Evolutionary conservation across 2,329 filamentous ascomycete species (phyloP), one percentile per base, ranked within the genome.

Genomic region (Diaporthe vaccinii): DNA sequence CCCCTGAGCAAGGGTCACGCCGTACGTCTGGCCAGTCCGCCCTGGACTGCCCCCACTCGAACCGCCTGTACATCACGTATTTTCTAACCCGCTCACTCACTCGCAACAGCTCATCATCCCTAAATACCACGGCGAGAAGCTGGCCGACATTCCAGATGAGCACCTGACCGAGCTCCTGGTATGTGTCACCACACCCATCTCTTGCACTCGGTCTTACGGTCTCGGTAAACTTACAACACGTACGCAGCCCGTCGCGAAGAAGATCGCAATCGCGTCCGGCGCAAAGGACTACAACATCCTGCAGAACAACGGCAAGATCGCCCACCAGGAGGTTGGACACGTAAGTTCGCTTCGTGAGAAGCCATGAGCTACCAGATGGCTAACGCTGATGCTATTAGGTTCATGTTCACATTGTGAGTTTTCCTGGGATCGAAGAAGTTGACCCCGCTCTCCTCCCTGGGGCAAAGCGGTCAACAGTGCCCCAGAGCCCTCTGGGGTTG

Each of bases 271-370:
- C 28, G 96, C 95, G 39, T 92, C 91, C 5, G 94, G 94, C 51
- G 92, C 93, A 5, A 87, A 88, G 70, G 90, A 98, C 84, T 99
- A 95, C 89, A 99, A 99, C 82, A 90, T 99, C 67, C 87, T 99
- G 76, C 97, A 99, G 87, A 99, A 99, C 87, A 99, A 99, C 82
- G 97, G 97, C 71, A 88, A 91, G 31, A 91, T 96, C 81, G 97
- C 97, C 25, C 97, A 99, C 84, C 97, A 98, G 86, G 88, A 93
- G 78, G 96, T 99, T 77, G 93, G 95, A 79, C 97, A 99, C 86
- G 96, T 97, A 86, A 86, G 91, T 86, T 69, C 31, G 55, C 55
- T 17, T 36, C 9, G 1, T 14, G 9, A 10, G 14, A 36, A 12
- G n/a, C 46, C 22, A 22, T 39, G 15, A 28, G n/a, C 8, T 25